Conservation (phyloP, 768 basidiomycete species). For the Leucosporidium yakuticum region DNA sequence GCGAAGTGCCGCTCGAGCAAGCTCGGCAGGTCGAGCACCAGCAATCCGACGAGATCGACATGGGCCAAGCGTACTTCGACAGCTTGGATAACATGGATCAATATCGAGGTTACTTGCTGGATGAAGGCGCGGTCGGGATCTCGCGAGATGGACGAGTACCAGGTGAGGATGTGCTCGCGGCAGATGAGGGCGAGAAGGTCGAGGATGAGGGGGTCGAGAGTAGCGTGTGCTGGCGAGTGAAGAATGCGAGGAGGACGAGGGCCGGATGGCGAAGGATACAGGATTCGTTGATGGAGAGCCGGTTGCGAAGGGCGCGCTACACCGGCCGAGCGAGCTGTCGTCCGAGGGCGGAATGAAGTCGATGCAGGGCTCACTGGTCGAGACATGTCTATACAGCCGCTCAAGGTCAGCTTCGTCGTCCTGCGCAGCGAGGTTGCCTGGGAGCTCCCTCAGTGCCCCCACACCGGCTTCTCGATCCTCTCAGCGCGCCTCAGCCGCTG, state of each 20-base stretch:
- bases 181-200: conserved; percentile 33
- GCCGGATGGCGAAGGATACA: conserved; percentile 7
- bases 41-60: conserved; percentile 55
- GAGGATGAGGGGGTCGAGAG: conserved; percentile 32
- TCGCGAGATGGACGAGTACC: conserved; percentile 35
- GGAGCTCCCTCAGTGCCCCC: too few species aligned
- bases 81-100: conserved; percentile 34
- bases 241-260: conserved; percentile 23
- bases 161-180: conserved; percentile 34
- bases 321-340: neutral
- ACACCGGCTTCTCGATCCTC: too few species aligned
- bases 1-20: conserved; percentile 68
- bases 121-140: conserved; percentile 38
- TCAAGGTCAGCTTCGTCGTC: too few species aligned
- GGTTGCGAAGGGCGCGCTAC: neutral
- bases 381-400: too few species aligned
- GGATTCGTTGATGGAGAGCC: conserved; percentile 22
- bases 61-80: conserved; percentile 33
- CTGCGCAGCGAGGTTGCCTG: too few species aligned
- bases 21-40: conserved; percentile 59
- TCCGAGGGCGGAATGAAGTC: neutral
- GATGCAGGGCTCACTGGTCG: neutral
- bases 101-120: conserved; percentile 29
- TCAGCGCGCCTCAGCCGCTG: too few species aligned
- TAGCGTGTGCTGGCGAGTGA: conserved; percentile 14